phyloP scores from a whole-genome alignment of 2,329 filamentous ascomycete genomes.

The Ascochyta rabiei region DNA sequence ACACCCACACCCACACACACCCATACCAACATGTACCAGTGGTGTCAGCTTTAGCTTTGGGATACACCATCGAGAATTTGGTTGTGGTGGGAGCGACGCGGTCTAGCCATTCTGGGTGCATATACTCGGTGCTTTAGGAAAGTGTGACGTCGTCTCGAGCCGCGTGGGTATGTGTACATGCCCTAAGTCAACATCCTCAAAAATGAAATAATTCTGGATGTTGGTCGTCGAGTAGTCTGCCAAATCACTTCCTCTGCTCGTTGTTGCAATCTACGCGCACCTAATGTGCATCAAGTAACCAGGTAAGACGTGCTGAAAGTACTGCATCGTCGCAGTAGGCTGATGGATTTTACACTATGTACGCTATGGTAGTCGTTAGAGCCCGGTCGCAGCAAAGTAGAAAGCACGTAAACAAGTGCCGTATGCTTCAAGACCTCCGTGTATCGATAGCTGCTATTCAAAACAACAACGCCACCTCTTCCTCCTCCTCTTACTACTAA shows the following conservation, averaged over 20 bases:
- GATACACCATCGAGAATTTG: neutral
- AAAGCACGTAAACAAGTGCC: neutral
- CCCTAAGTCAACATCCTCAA: neutral
- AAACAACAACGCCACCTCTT: neutral
- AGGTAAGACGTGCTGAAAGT: neutral
- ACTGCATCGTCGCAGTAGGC: neutral
- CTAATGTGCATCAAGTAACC: neutral
- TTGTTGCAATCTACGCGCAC: neutral
- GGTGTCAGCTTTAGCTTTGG: neutral
- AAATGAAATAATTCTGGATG: neutral
- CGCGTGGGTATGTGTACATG: neutral
- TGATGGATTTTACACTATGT: constrained; percentile 18
- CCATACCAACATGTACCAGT: constrained; percentile 2
- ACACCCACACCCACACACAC: too few relatives aligned
- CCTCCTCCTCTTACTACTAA: constrained; percentile 1
- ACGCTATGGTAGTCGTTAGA: constrained; percentile 19
- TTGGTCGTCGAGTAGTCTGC: neutral
- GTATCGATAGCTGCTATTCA: neutral
- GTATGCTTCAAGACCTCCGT: neutral
- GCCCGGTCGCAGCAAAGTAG: neutral
- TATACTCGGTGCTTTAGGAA: neutral
- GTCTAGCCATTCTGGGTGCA: neutral
- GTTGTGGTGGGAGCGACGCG: neutral
- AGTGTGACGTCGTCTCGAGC: neutral
- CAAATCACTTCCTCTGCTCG: neutral